phyloP scores from a whole-genome alignment of 805 yeast species.

The Yarrowia sp. region DNA sequence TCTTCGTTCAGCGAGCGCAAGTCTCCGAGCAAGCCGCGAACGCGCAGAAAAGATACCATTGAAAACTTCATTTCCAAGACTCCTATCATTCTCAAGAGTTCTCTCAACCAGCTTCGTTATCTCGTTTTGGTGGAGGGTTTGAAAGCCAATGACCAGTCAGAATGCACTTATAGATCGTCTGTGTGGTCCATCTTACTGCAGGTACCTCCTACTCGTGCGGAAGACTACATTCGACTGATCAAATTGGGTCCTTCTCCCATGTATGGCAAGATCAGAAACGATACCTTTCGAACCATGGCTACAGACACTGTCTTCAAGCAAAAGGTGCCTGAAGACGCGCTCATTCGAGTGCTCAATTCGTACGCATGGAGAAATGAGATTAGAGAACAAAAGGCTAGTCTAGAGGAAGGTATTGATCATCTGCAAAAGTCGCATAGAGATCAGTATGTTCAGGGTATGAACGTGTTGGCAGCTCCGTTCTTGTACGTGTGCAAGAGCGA shows the following conservation, averaged over 20 bases:
- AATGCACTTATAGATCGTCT: constrained; percentile 71
- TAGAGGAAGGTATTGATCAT: constrained; percentile 31
- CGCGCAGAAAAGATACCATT: constrained; percentile 59
- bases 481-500: constrained; percentile 78
- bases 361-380: constrained; percentile 56
- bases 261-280: constrained; percentile 77
- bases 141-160: constrained; percentile 43
- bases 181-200: constrained; percentile 82
- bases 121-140: constrained; percentile 59
- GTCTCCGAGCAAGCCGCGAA: constrained; percentile 4
- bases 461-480: constrained; percentile 83
- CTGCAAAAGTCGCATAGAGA: constrained; percentile 44
- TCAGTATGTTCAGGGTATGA: constrained; percentile 90
- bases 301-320: constrained; percentile 70
- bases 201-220: constrained; percentile 64
- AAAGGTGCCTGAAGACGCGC: constrained; percentile 70
- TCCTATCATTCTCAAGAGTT: constrained; percentile 55
- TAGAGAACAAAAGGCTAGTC: constrained; percentile 16
- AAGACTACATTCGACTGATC: constrained; percentile 61
- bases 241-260: constrained; percentile 64
- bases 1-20: constrained; percentile 8
- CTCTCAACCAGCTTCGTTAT: constrained; percentile 62
- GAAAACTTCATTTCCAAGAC: constrained; percentile 55
- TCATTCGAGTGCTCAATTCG: constrained; percentile 74
- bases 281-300: constrained; percentile 83